Evolutionary conservation across 1,284 basidiomycete genomes (phyloP).

Genomic region (Malassezia yamatoensis): DNA sequence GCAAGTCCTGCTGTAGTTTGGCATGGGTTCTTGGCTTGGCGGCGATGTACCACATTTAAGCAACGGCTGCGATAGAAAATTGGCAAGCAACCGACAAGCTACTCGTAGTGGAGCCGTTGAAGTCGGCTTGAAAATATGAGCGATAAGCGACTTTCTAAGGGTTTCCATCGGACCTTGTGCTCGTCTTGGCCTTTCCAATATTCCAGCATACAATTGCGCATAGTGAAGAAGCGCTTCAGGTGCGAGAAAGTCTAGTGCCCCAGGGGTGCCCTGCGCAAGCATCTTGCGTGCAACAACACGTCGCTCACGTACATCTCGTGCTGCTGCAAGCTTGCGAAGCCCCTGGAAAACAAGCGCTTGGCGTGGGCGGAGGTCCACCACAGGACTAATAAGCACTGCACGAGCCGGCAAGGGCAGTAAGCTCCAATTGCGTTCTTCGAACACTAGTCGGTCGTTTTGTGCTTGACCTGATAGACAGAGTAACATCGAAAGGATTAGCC

Average conservation of each 20-base stretch:
- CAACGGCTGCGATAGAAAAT: slow-evolving; percentile 5
- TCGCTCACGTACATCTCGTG: not conserved
- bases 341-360: slow-evolving; percentile 25
- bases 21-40: not conserved
- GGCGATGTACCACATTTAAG: not conserved
- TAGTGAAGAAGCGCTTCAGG: slow-evolving; percentile 43
- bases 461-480: slow-evolving; percentile 34
- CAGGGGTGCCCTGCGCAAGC: not conserved
- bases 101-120: not conserved
- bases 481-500: slow-evolving; percentile 37
- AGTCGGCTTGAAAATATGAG: not conserved
- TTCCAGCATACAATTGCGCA: slow-evolving; percentile 43
- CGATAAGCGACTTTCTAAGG: not conserved
- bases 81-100: not conserved
- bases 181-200: slow-evolving; percentile 33
- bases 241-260: slow-evolving; percentile 33
- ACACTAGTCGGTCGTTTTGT: not conserved
- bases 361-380: slow-evolving; percentile 39
- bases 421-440: slow-evolving; percentile 37
- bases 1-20: not conserved
- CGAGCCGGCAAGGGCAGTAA: slow-evolving; percentile 37
- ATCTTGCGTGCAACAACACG: not conserved
- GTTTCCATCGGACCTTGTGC: slow-evolving; percentile 26
- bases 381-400: slow-evolving; percentile 42
- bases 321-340: slow-evolving; percentile 15